Base-by-base conservation (phyloP, 164 flowering plant genomes). In the Magnolia officinalis region DNA sequence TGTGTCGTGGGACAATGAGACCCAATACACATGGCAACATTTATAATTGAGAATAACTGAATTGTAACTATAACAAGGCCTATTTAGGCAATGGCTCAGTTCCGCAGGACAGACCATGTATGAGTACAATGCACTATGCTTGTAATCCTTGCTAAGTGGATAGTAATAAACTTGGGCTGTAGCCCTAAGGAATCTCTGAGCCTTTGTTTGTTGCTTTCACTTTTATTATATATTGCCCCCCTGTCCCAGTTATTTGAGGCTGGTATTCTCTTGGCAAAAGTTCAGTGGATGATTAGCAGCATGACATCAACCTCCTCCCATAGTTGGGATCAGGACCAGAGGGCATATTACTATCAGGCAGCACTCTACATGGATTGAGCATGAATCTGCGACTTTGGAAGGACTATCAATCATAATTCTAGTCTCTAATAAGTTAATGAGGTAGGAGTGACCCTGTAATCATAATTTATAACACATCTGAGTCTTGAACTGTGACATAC, bases 401-500 rank as follows among this genome's bases (percentile, higher is more conserved):
- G 16, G 18, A 55, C 61, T 55, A 55, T 11, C 18, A 55, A 55
- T 11, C 18, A 55, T 55, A 11, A 11, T 16, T 55, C 61, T 55
- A 55, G 61, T 55, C 61, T 55, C 18, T 55, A 55, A 55, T 11
- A 55, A 11, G 61, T 11, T 55, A 9, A 55, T 55, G 61, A 9
- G 61, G 61, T 16, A 55, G 61, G 4, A 55, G 10, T 55, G 18
- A 55, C 18, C 61, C 18, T 11, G 61, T 55, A 55, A 55, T 37
- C 61, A 8, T 55, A 11, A 55, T 55, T 37, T 2, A 55, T 55
- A 55, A n/a, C 21, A 64, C 67, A n/a, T 64, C 67, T 8, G 63
- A 23, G 20, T 4, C 50, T 24, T 4, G 18, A 16, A 55, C 16
- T 11, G 13, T 75, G 49, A 61, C 3, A 63, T 74, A 92, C 98